A percentile compares a stretch with the other conserved stretches of the same genome.
Evolutionary conservation across 441 rosid species (phyloP).

Genomic region (Mallotus japonicus): DNA sequence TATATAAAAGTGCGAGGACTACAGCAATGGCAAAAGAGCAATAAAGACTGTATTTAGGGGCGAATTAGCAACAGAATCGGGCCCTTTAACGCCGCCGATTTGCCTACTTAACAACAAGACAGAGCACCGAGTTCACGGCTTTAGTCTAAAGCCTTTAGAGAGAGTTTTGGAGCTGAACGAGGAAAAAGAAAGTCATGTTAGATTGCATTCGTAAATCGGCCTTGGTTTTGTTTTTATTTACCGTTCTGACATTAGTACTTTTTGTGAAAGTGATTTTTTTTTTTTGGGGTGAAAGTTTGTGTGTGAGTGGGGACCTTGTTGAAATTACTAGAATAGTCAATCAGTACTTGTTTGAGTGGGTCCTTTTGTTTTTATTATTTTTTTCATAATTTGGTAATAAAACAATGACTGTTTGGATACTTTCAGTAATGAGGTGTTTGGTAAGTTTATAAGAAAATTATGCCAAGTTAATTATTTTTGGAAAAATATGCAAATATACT

Average conservation of each 20-base stretch:
- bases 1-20: not conserved
- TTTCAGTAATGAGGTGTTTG: no score
- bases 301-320: not conserved
- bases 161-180: constrained; percentile 5
- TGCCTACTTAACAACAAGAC: constrained; percentile 15
- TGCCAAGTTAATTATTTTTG: no score
- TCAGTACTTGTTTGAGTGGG: no score
- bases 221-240: constrained; percentile 8
- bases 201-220: not conserved
- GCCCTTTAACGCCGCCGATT: constrained; percentile 33
- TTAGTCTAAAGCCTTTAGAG: not conserved
- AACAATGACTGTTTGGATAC: no score
- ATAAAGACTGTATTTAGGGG: constrained; percentile 3
- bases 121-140: constrained; percentile 26
- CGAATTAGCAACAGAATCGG: not conserved
- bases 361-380: no score
- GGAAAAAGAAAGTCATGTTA: not conserved
- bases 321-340: not conserved
- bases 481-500: no score
- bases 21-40: constrained; percentile 2
- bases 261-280: not conserved
- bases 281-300: no score
- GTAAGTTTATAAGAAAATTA: no score
- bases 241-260: constrained; percentile 15
- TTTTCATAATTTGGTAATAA: no score